Percentiles rank a stretch among this genome's conserved stretches.
Evolutionary conservation across 768 basidiomycete genomes (phyloP).

Genomic region (Suillus subalutaceus): DNA sequence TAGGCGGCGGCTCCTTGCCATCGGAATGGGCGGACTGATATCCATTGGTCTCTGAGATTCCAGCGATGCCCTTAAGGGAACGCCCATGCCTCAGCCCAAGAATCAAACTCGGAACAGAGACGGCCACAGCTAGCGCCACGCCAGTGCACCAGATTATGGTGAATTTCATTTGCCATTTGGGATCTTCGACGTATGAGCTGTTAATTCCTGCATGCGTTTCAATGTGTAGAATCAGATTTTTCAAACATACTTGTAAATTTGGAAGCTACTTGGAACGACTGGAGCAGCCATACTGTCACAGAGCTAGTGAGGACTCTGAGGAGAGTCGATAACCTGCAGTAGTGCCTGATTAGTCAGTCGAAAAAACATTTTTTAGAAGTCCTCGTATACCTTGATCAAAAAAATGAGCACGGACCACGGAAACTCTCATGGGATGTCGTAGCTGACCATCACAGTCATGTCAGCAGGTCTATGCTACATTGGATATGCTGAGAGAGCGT

Average conservation of each 20-base stretch:
- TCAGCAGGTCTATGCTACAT: not conserved
- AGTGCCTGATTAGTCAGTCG: constrained; percentile 6
- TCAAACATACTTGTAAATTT: constrained; percentile 65
- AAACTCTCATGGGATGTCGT: not conserved
- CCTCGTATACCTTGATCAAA: constrained; percentile 13
- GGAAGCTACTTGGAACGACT: constrained; percentile 57
- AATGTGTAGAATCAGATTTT: not conserved
- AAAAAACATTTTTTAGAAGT: constrained; percentile 15
- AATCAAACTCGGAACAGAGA: constrained; percentile 51
- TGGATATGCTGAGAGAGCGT: not conserved
- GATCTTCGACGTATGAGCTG: constrained; percentile 79
- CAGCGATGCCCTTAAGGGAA: constrained; percentile 48
- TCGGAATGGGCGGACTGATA: constrained; percentile 32
- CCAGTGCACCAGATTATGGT: constrained; percentile 69
- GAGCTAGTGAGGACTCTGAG: too few species aligned
- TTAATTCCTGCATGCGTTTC: not conserved
- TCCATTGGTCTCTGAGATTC: constrained; percentile 49
- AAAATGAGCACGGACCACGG: constrained; percentile 10
- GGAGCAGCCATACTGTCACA: constrained; percentile 44
- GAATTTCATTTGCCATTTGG: constrained; percentile 76
- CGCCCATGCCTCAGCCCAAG: constrained; percentile 43
- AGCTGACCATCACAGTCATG: not conserved
- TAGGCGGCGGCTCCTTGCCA: not conserved
- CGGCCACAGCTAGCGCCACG: constrained; percentile 50
- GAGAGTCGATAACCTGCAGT: too few species aligned